phyloP scores from a whole-genome alignment of 805 yeast genomes.

The Trichomonascus vanleenenianus region DNA sequence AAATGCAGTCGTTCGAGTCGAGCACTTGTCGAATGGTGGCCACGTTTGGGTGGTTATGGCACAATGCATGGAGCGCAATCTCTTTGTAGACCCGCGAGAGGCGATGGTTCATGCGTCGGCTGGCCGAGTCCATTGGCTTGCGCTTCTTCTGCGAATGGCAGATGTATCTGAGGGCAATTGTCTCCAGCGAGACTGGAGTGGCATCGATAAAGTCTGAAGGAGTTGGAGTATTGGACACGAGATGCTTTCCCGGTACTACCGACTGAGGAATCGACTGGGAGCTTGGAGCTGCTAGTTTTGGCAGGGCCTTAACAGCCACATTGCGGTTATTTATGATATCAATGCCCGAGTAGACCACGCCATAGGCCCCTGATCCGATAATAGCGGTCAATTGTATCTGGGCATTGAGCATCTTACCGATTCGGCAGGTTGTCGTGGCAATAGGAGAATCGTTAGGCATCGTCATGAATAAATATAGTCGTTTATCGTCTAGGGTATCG shows the following conservation, averaged over 20 bases:
- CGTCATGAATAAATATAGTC: too few relatives aligned
- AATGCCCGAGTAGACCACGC: conserved; percentile 64
- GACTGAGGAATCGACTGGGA: not conserved
- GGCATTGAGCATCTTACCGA: too few relatives aligned
- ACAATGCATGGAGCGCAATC: conserved; percentile 61
- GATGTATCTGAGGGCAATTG: not conserved
- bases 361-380: conserved; percentile 82
- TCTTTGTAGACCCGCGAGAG: conserved; percentile 37
- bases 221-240: not conserved
- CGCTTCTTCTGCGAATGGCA: not conserved
- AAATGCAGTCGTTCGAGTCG: conserved; percentile 42
- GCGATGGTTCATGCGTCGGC: conserved; percentile 6
- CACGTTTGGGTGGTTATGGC: conserved; percentile 70
- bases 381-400: conserved; percentile 1
- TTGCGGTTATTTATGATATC: conserved; percentile 42
- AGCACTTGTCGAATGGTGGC: conserved; percentile 67
- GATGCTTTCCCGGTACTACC: not conserved
- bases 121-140: not conserved
- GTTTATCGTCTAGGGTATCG: too few relatives aligned
- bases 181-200: conserved; percentile 17
- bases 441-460: too few relatives aligned
- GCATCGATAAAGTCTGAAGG: not conserved
- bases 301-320: conserved; percentile 60
- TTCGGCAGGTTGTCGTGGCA: too few relatives aligned
- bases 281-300: conserved; percentile 5